These are phyloP conservation scores for Raddia guianensis DNA, from an alignment of 176 grass and related monocot species.

Conservation along the genomic window DNA sequence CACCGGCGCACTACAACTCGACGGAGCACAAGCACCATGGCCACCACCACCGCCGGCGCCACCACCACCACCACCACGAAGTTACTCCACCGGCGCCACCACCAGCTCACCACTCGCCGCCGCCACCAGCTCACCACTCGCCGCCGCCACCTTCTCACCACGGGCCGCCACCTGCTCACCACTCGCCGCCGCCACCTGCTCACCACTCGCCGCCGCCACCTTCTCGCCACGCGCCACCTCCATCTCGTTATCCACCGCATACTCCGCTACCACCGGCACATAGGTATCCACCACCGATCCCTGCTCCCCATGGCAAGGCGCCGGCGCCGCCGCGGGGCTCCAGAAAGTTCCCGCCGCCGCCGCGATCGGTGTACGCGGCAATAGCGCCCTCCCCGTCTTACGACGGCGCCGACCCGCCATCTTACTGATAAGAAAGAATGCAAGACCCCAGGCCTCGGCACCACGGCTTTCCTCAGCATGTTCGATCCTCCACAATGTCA, in stretches of 20 bases:
- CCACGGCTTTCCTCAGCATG: background rate
- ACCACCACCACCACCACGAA: background rate
- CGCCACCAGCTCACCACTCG: background rate
- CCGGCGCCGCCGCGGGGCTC: background rate
- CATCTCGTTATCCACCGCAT: conserved; percentile 31
- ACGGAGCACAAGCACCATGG: conserved; percentile 47
- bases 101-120: background rate
- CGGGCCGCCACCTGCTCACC: background rate
- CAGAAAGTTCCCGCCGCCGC: conserved; percentile 15
- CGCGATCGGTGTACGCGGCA: background rate
- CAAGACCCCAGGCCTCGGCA: background rate
- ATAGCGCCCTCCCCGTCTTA: conserved; percentile 25
- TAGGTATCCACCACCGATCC: background rate
- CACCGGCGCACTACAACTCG: conserved; percentile 14
- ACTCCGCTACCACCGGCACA: background rate
- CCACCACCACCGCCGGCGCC: conserved; percentile 12
- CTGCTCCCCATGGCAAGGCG: background rate
- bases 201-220: conserved; percentile 10
- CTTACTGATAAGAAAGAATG: background rate
- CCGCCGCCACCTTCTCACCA: background rate
- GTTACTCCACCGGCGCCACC: background rate
- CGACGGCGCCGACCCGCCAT: background rate
- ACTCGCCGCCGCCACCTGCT: background rate
- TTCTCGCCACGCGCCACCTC: conserved; percentile 29
- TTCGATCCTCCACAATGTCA: background rate